phyloP scores from a whole-genome alignment of 1,284 basidiomycete genomes.

The Cryptococcus sp. region DNA sequence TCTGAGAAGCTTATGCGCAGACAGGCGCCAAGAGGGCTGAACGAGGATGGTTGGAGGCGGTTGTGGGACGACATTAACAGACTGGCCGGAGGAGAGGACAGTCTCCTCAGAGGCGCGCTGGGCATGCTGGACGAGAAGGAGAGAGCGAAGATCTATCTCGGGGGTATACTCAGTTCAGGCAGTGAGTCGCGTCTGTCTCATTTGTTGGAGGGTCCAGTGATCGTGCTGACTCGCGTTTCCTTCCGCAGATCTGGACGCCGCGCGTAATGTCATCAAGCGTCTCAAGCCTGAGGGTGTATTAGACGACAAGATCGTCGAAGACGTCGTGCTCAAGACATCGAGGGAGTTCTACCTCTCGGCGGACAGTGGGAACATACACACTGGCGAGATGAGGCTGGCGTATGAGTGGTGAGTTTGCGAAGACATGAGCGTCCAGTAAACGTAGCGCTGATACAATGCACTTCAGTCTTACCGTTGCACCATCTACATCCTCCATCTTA shows the following conservation, averaged over 20 bases:
- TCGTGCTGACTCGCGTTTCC: background rate
- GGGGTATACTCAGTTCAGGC: constrained; percentile 77
- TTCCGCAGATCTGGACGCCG: constrained; percentile 72
- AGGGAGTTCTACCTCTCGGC: constrained; percentile 93
- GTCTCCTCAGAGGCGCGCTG: constrained; percentile 67
- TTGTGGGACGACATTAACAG: constrained; percentile 86
- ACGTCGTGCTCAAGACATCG: constrained; percentile 75
- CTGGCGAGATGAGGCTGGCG: constrained; percentile 90
- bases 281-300: constrained; percentile 61
- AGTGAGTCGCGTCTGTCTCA: constrained; percentile 62
- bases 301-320: constrained; percentile 63
- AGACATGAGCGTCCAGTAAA: background rate
- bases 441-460: background rate
- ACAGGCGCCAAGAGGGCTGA: constrained; percentile 55
- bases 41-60: constrained; percentile 76
- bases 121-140: constrained; percentile 71
- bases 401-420: constrained; percentile 75
- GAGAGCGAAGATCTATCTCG: constrained; percentile 74
- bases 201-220: constrained; percentile 3
- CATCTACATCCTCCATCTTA: constrained; percentile 62
- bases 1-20: constrained; percentile 82
- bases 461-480: constrained; percentile 71
- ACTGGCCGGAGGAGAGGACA: constrained; percentile 66
- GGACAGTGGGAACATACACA: constrained; percentile 82
- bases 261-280: constrained; percentile 65